phyloP scores from a whole-genome alignment of 164 flowering plant species.

The Vitis rupestris region DNA sequence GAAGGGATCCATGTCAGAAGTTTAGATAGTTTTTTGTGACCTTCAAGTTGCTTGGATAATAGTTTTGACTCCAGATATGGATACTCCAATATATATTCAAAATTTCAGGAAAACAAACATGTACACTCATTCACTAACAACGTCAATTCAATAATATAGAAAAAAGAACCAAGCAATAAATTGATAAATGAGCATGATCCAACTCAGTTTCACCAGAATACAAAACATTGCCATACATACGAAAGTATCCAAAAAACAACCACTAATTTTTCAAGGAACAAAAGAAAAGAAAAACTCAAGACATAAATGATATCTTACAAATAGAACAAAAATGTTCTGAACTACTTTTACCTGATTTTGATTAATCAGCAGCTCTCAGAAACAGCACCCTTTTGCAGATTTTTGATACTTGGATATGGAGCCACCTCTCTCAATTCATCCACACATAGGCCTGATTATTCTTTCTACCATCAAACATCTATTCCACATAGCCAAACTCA shows the following conservation, averaged over 20 bases:
- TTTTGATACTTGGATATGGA: background rate
- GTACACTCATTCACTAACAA: background rate
- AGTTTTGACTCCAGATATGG: background rate
- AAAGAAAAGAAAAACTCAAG: background rate
- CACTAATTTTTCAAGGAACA: background rate
- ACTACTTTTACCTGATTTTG: conserved; percentile 6
- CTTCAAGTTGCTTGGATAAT: background rate
- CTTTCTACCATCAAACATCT: conserved; percentile 4
- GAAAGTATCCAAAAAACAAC: conserved; percentile 3
- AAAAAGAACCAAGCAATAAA: background rate
- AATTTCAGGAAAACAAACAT: background rate
- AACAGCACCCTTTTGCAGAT: background rate
- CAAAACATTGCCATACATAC: conserved; percentile 5
- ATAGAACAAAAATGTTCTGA: conserved; percentile 15
- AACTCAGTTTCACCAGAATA: background rate
- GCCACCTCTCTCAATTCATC: background rate
- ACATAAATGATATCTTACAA: conserved; percentile 21
- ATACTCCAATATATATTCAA: background rate
- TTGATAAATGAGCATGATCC: conserved; percentile 3
- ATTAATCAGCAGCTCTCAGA: background rate
- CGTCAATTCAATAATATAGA: background rate
- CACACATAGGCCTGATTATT: conserved; percentile 1
- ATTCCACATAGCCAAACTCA: conserved; percentile 3
- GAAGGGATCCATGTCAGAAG: no score
- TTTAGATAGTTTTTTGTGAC: no score